Percentiles rank a stretch among this genome's conserved stretches.
Evolutionary conservation across 257 asterid species (phyloP).

Genomic region (Solanum clarkiae): DNA sequence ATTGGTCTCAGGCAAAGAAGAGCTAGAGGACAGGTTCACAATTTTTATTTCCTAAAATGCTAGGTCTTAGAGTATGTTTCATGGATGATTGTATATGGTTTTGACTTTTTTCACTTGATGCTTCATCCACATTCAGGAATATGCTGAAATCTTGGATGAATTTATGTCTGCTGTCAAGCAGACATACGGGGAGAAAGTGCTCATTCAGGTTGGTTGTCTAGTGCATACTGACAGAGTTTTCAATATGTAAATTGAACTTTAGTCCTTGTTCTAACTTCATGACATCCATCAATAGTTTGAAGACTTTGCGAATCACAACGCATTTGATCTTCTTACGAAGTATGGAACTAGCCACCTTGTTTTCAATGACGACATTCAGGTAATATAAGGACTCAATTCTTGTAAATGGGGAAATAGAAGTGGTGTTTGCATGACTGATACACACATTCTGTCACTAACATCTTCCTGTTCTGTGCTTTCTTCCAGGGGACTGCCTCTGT

Average conservation of each 20-base stretch:
- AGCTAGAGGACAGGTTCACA: conserved; percentile 61
- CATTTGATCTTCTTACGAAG: conserved; percentile 68
- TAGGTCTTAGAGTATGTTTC: background rate
- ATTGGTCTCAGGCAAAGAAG: conserved; percentile 59
- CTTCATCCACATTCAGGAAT: conserved; percentile 36
- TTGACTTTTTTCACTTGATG: background rate
- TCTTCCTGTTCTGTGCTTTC: background rate
- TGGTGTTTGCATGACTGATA: background rate
- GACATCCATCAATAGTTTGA: conserved; percentile 42
- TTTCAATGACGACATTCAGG: conserved; percentile 82
- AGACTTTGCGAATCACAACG: conserved; percentile 82
- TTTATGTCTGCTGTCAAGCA: conserved; percentile 77
- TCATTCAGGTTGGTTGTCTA: conserved; percentile 41
- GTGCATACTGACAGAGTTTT: background rate
- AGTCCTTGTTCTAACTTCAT: background rate
- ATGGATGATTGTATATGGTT: background rate
- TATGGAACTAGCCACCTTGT: conserved; percentile 65
- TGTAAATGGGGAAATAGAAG: background rate
- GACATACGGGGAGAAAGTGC: conserved; percentile 77
- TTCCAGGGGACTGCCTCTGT: conserved; percentile 80
- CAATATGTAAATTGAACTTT: background rate
- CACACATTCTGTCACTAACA: background rate
- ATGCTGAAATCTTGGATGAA: conserved; percentile 67
- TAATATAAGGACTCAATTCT: background rate
- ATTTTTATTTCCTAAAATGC: background rate